Evolutionary conservation across 306 rosid species (phyloP).

Genomic region (Sophora flavescens): DNA sequence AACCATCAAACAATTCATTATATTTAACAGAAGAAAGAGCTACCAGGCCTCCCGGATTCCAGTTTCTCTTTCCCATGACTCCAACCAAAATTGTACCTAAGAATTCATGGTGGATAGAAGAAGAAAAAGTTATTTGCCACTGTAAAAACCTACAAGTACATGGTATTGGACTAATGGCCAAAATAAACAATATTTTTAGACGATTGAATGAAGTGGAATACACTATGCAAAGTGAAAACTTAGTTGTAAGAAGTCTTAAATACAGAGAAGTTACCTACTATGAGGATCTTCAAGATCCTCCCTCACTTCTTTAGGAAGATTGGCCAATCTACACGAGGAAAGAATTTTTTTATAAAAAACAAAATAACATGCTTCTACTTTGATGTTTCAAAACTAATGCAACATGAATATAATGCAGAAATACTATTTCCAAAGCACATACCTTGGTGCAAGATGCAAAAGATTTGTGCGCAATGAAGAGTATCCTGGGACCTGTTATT

Average conservation of each 20-base stretch:
- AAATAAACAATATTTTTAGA: constrained; percentile 23
- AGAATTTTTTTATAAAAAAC: constrained; percentile 31
- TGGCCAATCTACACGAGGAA: constrained; percentile 65
- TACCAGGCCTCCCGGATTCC: constrained; percentile 96
- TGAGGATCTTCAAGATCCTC: constrained; percentile 85
- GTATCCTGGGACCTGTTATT: constrained; percentile 67
- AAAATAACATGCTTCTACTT: constrained; percentile 33
- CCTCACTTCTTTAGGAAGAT: constrained; percentile 77
- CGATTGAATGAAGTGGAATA: constrained; percentile 24
- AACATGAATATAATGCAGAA: constrained; percentile 18
- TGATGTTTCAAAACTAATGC: constrained; percentile 9
- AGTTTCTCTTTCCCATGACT: constrained; percentile 98
- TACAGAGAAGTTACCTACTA: constrained; percentile 67
- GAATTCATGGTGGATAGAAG: constrained; percentile 43
- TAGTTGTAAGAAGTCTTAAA: constrained; percentile 31
- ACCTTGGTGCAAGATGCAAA: constrained; percentile 83
- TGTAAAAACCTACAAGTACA: constrained; percentile 31
- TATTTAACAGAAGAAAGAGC: constrained; percentile 30
- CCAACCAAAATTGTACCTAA: constrained; percentile 97
- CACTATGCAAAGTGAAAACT: constrained; percentile 30
- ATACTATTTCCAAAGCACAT: constrained; percentile 27
- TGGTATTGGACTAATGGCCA: constrained; percentile 24
- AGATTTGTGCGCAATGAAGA: constrained; percentile 76
- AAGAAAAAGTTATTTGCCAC: constrained; percentile 25
- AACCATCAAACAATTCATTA: constrained; percentile 20